Evolutionary conservation across 2,329 filamentous ascomycete genomes (phyloP), one percentile per base, ranked within the genome.

Genomic region (Fusarium brevicatenulatum): DNA sequence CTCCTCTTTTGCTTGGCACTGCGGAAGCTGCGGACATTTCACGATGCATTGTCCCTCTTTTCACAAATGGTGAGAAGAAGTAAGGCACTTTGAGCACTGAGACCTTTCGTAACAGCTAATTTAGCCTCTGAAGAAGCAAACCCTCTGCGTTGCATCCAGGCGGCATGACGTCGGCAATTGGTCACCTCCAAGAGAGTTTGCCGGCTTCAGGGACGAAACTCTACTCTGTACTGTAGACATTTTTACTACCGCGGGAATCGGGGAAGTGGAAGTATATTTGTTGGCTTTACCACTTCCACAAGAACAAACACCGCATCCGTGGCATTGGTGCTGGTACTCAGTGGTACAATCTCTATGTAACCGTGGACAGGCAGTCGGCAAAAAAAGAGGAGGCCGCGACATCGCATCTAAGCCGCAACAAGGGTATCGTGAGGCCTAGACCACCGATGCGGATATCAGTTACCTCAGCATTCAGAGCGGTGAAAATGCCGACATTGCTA

Each of bases 391-490:
- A 70, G 62, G 61, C 66, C 44, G 40, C 66, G 53, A 34, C 52
- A 69, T 58, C 37, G 30, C 40, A 42, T 59, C 64, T 56, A 61
- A 66, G 61, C 66, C 67, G 39, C 50, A 57, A 59, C 68, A 71
- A 72, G 70, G 55, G 28, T 62, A 57, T 40, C 44, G 9, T 16
- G 34, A 61, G 60, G 43, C 30, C 58, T 55, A 66, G 50, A 64
- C 66, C 61, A 66, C 50, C 12, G 12, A 40, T 66, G 52, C 52
- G 39, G 57, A 64, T 57, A 60, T 69, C 56, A 61, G 68, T 44
- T 66, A 70, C 54, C 77, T 81, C 15, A 64, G 77, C 43, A 74
- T 72, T 37, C 49, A 73, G 15, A 70, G 79, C 57, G 80, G 81
- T 55, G 77, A 81, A 56, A 79, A 63, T 53, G 49, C 36, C 25